Evolutionary conservation across 192 early-diverging fungal species (phyloP).

Genomic region (Coemansia sp.): DNA sequence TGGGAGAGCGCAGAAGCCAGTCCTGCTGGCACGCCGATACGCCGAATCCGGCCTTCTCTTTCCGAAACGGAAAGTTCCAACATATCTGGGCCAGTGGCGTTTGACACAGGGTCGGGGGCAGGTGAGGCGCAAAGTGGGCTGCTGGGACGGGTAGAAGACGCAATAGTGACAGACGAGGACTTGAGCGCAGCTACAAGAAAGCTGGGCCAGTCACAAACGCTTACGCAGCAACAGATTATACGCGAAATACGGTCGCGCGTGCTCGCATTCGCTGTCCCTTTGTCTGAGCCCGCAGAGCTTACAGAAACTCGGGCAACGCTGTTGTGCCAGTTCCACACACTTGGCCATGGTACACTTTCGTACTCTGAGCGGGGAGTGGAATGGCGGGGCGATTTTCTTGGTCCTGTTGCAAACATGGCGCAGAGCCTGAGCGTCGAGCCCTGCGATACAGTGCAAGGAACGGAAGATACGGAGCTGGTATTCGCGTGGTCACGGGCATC

Average conservation of each 20-base stretch:
- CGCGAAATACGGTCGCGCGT: conserved; percentile 36
- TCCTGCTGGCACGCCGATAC: conserved; percentile 13
- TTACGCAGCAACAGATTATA: conserved; percentile 49
- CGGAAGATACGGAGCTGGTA: conserved; percentile 13
- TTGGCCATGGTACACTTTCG: conserved; percentile 31
- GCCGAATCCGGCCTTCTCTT: conserved; percentile 4
- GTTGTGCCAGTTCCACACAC: conserved; percentile 46
- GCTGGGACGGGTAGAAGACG: conserved; percentile 45
- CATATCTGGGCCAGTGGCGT: not conserved
- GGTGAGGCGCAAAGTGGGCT: conserved; percentile 6
- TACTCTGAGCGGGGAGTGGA: conserved; percentile 10
- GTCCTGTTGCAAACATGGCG: conserved; percentile 24
- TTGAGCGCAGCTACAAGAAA: conserved; percentile 36
- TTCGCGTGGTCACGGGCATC: conserved; percentile 43
- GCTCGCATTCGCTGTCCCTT: conserved; percentile 6
- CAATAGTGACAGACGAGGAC: conserved; percentile 32
- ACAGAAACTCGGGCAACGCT: conserved; percentile 14
- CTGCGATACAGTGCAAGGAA: not conserved
- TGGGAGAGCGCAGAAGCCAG: conserved; percentile 18
- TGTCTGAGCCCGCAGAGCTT: not conserved
- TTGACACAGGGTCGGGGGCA: too few relatives aligned
- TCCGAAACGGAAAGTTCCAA: not conserved
- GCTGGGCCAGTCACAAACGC: conserved; percentile 28
- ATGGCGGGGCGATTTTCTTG: conserved; percentile 26
- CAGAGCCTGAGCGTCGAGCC: not conserved